phyloP scores from a whole-genome alignment of 768 basidiomycete species.

The Psilocybe sp. region DNA sequence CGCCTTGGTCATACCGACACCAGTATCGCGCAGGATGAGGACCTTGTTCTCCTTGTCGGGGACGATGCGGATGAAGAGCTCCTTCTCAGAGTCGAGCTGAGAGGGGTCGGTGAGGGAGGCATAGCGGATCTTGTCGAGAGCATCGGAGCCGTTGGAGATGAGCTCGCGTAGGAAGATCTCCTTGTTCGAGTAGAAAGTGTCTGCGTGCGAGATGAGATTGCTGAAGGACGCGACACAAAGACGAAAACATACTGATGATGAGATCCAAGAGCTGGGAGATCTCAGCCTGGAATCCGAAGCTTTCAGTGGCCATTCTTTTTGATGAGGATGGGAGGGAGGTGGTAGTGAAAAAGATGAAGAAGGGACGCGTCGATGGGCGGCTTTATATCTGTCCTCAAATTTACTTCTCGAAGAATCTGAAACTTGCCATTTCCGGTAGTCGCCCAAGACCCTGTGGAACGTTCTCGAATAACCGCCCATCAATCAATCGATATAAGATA shows the following conservation, averaged over 20 bases:
- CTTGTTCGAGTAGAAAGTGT: constrained; percentile 99
- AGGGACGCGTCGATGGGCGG: constrained; percentile 18
- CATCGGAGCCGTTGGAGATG: constrained; percentile 97
- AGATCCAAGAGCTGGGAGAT: constrained; percentile 98
- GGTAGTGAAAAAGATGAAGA: constrained; percentile 22
- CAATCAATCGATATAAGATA: constrained; percentile 1
- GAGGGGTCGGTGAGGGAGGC: constrained; percentile 91
- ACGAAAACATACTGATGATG: constrained; percentile 81
- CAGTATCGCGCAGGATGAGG: constrained; percentile 89
- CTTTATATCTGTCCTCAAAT: constrained; percentile 37
- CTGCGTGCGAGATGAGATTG: constrained; percentile 32
- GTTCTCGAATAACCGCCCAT: constrained; percentile 36
- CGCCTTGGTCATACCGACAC: constrained; percentile 99
- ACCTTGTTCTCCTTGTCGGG: constrained; percentile 96
- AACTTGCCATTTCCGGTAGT: constrained; percentile 41
- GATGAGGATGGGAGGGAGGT: constrained; percentile 16
- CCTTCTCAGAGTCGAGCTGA: constrained; percentile 86
- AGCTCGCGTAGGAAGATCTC: constrained; percentile 99
- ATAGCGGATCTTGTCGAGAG: constrained; percentile 98
- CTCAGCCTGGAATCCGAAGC: constrained; percentile 98
- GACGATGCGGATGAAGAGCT: constrained; percentile 89
- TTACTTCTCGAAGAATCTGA: constrained; percentile 50
- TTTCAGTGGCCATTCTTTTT: constrained; percentile 70
- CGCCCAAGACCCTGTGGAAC: constrained; percentile 31
- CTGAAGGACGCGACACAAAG: neutral